Base-by-base conservation (phyloP, 2,329 filamentous ascomycete species). In the Tympanopsis confertula region DNA sequence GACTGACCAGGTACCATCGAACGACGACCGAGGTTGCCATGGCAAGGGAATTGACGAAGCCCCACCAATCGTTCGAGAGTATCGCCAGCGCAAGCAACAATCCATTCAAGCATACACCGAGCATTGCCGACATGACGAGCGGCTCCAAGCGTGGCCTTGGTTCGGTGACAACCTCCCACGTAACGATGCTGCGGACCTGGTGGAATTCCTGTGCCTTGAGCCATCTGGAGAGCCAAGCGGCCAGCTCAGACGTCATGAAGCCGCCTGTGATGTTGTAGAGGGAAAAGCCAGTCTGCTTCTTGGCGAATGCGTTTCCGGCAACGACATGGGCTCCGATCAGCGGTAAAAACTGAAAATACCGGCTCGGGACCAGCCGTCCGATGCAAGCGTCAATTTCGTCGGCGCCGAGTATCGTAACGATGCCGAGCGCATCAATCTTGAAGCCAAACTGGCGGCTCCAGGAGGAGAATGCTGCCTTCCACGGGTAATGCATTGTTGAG, bases 401-500 rank as follows among this genome's bases (percentile, higher is more conserved):
- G 13, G 44, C 44, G 26, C 47, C 47, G n/a, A 50, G 39, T 22
- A 48, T 38, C 10, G 47, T 50, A 19, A 50, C 41, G 5, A 50
- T 39, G 39, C 47, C 47, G 14, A 50, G 42, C 19, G 46, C 46
- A 33, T 48, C 45, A 19, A 48, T 42, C n/a, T 43, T 32, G 35
- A 48, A 48, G 24, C n/a, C n/a, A n/a, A n/a, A n/a, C n/a, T n/a
- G n/a, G n/a, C n/a, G n/a, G n/a, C n/a, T n/a, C n/a, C n/a, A n/a
- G n/a, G n/a, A n/a, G n/a, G n/a, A n/a, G n/a, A n/a, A n/a, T n/a
- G n/a, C n/a, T n/a, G n/a, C n/a, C n/a, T n/a, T n/a, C n/a, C n/a
- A n/a, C n/a, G n/a, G n/a, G n/a, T n/a, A n/a, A n/a, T n/a, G n/a
- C n/a, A n/a, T n/a, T n/a, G n/a, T n/a, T n/a, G n/a, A n/a, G n/a